Percentiles rank a stretch among this genome's conserved stretches.
Evolutionary conservation across 495 filamentous ascomycete species (phyloP).

Genomic region (Aspergillus panamensis): DNA sequence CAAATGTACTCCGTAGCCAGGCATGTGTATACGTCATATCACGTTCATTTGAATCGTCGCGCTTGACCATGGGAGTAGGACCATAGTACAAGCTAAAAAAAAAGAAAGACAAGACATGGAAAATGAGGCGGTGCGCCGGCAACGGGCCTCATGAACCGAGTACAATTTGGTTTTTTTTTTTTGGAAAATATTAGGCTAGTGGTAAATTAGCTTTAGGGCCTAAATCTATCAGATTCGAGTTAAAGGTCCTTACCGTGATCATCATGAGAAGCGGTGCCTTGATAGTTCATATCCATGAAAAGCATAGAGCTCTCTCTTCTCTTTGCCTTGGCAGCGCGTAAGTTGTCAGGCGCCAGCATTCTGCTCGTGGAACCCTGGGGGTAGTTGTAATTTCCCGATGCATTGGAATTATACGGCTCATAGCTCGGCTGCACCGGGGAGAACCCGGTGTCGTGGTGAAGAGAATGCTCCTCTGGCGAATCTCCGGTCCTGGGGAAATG

Average conservation of each 20-base stretch:
- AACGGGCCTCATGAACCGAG: neutral
- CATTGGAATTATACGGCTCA: conserved; percentile 31
- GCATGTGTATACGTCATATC: conserved; percentile 21
- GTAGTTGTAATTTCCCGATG: conserved; percentile 29
- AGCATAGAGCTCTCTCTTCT: conserved; percentile 58
- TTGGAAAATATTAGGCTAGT: conserved; percentile 1
- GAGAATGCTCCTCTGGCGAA: conserved; percentile 26
- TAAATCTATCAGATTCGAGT: neutral
- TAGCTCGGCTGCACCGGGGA: conserved; percentile 61
- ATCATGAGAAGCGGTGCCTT: conserved; percentile 25
- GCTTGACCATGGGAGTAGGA: conserved; percentile 8
- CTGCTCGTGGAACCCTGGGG: conserved; percentile 34
- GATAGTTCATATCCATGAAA: conserved; percentile 44
- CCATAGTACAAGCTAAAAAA: conserved; percentile 5
- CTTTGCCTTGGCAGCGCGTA: conserved; percentile 47
- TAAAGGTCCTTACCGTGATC: conserved; percentile 22
- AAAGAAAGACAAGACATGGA: neutral
- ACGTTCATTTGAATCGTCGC: conserved; percentile 32
- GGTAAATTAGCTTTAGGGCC: neutral
- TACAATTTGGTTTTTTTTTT: neutral
- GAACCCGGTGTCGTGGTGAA: conserved; percentile 54
- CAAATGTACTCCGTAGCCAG: conserved; percentile 1
- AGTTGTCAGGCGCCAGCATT: conserved; percentile 41
- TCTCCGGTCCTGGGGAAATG: conserved; percentile 43
- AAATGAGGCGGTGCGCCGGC: neutral